Evolutionary conservation across 495 filamentous ascomycete species (phyloP).

Genomic region (Daldinia concentrica): DNA sequence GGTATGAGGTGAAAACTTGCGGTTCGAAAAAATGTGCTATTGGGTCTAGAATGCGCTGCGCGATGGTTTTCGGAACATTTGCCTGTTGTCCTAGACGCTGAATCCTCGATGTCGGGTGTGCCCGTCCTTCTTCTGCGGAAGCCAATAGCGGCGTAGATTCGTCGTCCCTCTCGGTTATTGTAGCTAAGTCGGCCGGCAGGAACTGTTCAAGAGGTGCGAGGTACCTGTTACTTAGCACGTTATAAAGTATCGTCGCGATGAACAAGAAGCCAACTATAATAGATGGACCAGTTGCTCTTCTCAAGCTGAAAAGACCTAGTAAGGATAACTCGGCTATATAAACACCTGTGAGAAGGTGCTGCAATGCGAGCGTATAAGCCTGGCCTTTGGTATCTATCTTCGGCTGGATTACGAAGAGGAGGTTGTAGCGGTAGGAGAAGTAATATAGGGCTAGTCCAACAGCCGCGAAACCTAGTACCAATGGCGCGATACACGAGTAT

Average conservation of each 20-base stretch:
- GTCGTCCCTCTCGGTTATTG: slow-evolving; percentile 64
- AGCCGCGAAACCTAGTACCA: slow-evolving; percentile 85
- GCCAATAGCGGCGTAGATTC: slow-evolving; percentile 53
- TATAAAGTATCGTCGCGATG: slow-evolving; percentile 74
- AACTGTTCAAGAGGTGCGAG: slow-evolving; percentile 40
- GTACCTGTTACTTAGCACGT: slow-evolving; percentile 62
- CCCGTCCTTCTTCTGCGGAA: slow-evolving; percentile 45
- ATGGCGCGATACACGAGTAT: slow-evolving; percentile 88
- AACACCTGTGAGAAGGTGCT: slow-evolving; percentile 83
- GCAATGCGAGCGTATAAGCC: slow-evolving; percentile 78
- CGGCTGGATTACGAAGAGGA: slow-evolving; percentile 82
- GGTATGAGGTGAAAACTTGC: slow-evolving; percentile 34
- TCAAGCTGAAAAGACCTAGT: slow-evolving; percentile 83
- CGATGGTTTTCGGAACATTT: slow-evolving; percentile 28
- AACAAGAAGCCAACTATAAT: slow-evolving; percentile 78
- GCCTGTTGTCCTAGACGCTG: slow-evolving; percentile 27
- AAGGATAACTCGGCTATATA: slow-evolving; percentile 83
- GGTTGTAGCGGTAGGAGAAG: slow-evolving; percentile 84
- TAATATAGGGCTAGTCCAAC: slow-evolving; percentile 82
- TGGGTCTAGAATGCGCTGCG: slow-evolving; percentile 38
- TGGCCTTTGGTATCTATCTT: slow-evolving; percentile 85
- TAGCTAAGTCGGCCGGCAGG: slow-evolving; percentile 52
- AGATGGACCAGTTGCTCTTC: slow-evolving; percentile 71
- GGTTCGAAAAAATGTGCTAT: slow-evolving; percentile 42
- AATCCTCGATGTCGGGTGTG: slow-evolving; percentile 21